Evolutionary conservation across 441 rosid genomes (phyloP), one percentile per base, ranked within the genome.

Genomic region (Populus hybrid): DNA sequence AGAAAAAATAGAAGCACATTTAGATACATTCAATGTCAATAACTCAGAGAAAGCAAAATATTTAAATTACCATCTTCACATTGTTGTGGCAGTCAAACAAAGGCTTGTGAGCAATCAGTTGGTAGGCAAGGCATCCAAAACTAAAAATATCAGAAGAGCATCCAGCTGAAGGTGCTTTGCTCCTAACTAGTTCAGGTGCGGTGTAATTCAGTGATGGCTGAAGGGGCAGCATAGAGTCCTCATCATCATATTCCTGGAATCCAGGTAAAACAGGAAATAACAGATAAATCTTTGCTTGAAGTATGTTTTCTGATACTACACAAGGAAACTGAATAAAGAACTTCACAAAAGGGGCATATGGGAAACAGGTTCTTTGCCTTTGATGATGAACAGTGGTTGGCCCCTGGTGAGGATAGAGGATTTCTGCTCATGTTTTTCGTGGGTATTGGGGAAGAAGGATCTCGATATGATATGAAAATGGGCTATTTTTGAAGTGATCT

Each of bases 151-250:
- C 99, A 20, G 98, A 90, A 70, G 87, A 85, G 77, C 79, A 84
- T 79, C 95, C 94, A 84, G 82, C 87, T 70, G 97, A 90, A 76
- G 95, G 81, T 63, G 86, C 76, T 81, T 90, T 89, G 84, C 92
- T 89, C 67, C 91, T 88, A 78, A 91, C 95, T 84, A 94, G 88
- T 83, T 96, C 99, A 80, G 99, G 99, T 70, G 99, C 99, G 23
- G 95, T 88, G 82, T 96, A 96, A 84, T 96, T 94, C 69, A 94
- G 83, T 70, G 93, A 88, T 78, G 99, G 99, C 81, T 96, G 98
- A 75, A 96, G 91, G 24, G 98, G 98, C 83, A 96, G 81, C 10
- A 93, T 71, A 70, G 98, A 93, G 85, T 96, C 98, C 80, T 94
- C 99, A 74, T 88, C 92, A 87, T 96, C 99, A 84, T 96, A 96